A percentile compares a stretch with the other conserved stretches of the same genome.
Conservation (phyloP, 768 basidiomycete genomes). For the Boletus sp. region DNA sequence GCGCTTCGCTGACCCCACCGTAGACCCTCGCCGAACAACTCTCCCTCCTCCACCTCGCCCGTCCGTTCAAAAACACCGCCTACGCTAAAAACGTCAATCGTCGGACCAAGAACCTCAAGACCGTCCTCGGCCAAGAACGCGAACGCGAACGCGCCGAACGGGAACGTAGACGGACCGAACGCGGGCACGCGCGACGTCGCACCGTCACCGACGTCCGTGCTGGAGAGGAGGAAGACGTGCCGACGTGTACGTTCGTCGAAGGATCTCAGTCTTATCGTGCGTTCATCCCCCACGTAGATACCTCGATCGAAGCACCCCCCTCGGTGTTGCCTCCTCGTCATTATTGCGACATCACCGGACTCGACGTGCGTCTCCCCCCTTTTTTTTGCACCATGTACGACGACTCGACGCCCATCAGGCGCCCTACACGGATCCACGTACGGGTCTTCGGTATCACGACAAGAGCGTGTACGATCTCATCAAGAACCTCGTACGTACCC, state of each 20-base stretch:
- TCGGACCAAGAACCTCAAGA: conserved; percentile 77
- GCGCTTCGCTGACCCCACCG: background rate
- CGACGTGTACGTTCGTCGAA: conserved; percentile 57
- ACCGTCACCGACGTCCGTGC: conserved; percentile 49
- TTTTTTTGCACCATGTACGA: background rate
- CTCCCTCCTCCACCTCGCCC: conserved; percentile 65
- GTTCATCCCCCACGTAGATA: conserved; percentile 44
- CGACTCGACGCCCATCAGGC: conserved; percentile 38
- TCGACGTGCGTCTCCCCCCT: conserved; percentile 50
- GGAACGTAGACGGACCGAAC: conserved; percentile 53
- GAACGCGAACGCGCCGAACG: conserved; percentile 72
- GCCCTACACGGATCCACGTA: conserved; percentile 80
- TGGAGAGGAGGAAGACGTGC: conserved; percentile 55
- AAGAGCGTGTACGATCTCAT: conserved; percentile 85
- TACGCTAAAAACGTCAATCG: conserved; percentile 71
- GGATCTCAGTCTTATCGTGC: too few species aligned
- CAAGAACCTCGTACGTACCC: conserved; percentile 57
- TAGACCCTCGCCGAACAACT: conserved; percentile 74
- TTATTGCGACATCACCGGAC: conserved; percentile 85
- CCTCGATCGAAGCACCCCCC: conserved; percentile 82
- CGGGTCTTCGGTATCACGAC: conserved; percentile 78
- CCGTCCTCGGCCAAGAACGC: conserved; percentile 73
- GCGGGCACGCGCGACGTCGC: conserved; percentile 46
- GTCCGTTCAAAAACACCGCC: conserved; percentile 75
- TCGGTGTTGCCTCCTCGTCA: conserved; percentile 73